Evolutionary conservation across 345 rosid genomes (phyloP).

Genomic region (Passiflora organensis): DNA sequence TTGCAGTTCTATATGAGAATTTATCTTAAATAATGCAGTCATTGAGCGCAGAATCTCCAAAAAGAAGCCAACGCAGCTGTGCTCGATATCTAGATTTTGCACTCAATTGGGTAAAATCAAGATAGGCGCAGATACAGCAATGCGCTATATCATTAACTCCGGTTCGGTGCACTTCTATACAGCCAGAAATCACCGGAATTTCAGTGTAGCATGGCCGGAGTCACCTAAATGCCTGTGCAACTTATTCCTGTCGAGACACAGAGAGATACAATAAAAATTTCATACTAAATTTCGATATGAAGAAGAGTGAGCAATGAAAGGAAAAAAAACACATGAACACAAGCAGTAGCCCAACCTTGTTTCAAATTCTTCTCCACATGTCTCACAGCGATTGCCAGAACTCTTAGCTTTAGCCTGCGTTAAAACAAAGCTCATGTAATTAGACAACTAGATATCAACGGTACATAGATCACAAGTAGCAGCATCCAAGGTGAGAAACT

Average conservation of each 20-base stretch:
- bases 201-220: constrained; percentile 61
- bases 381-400: constrained; percentile 54
- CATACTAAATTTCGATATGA: neutral
- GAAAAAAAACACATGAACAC: neutral
- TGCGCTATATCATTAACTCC: too few species aligned
- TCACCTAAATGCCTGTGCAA: constrained; percentile 76
- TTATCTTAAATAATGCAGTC: too few species aligned
- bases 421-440: constrained; percentile 8
- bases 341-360: constrained; percentile 53
- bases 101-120: too few species aligned
- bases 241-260: constrained; percentile 48
- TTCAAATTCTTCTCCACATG: constrained; percentile 78
- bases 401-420: constrained; percentile 56
- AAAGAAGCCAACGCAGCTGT: too few species aligned
- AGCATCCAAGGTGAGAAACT: too few species aligned
- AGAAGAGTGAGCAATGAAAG: neutral
- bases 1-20: too few species aligned
- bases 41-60: too few species aligned
- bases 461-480: too few species aligned
- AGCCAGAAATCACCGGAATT: constrained; percentile 33
- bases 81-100: too few species aligned
- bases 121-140: too few species aligned
- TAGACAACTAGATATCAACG: neutral
- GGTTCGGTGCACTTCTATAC: too few species aligned
- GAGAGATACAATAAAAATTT: constrained; percentile 2